These are phyloP conservation scores for Sambucus nigra DNA, from an alignment of 129 eudicot species.

Conservation along the genomic window DNA sequence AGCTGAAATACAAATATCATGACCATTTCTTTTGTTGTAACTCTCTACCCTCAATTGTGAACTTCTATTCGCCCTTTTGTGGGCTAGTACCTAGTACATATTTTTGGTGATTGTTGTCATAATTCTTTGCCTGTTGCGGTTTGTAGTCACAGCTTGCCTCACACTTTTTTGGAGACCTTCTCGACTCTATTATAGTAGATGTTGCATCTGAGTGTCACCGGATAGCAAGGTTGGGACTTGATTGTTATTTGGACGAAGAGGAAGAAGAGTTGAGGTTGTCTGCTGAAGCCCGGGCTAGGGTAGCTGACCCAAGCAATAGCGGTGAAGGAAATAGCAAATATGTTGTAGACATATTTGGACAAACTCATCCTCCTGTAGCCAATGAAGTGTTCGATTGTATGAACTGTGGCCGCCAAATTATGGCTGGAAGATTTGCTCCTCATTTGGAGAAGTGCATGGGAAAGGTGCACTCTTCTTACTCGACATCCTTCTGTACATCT, in stretches of 20 bases:
- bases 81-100: neutral
- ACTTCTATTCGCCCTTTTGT: neutral
- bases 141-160: slow-evolving; percentile 58
- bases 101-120: neutral
- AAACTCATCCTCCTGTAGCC: slow-evolving; percentile 94
- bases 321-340: slow-evolving; percentile 72
- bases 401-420: slow-evolving; percentile 84
- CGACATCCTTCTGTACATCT: neutral
- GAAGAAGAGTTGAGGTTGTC: slow-evolving; percentile 88
- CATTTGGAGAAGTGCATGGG: slow-evolving; percentile 99
- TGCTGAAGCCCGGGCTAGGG: slow-evolving; percentile 75
- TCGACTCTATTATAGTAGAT: slow-evolving; percentile 72
- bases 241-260: slow-evolving; percentile 68
- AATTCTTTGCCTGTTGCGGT: slow-evolving; percentile 4
- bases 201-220: slow-evolving; percentile 96
- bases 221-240: slow-evolving; percentile 80
- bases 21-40: neutral
- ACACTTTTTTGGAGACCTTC: slow-evolving; percentile 51
- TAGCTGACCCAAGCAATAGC: slow-evolving; percentile 70
- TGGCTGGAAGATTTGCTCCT: slow-evolving; percentile 95
- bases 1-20: neutral
- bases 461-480: slow-evolving; percentile 41
- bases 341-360: slow-evolving; percentile 87
- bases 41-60: neutral
- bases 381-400: slow-evolving; percentile 81